Percentiles rank a stretch among this genome's conserved stretches.
phyloP scores from a whole-genome alignment of 805 yeast species.

The Candida ipomoeae region DNA sequence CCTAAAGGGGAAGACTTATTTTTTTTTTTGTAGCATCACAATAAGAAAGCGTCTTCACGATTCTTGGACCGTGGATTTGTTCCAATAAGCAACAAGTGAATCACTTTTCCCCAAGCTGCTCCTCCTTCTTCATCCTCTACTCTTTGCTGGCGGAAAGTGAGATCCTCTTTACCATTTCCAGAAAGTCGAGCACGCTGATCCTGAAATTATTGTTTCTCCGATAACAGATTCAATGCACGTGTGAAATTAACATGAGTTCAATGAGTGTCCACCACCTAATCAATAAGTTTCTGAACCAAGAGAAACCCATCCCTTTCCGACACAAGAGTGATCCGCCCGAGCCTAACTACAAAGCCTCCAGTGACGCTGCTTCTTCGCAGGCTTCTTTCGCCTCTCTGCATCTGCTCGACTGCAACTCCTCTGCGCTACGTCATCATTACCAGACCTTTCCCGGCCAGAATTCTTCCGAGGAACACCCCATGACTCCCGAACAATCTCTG shows the following conservation, averaged over 20 bases:
- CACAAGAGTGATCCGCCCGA: conserved; percentile 1
- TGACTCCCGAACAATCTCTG: conserved; percentile 1
- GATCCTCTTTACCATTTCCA: neutral
- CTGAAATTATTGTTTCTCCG: neutral
- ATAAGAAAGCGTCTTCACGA: conserved; percentile 2
- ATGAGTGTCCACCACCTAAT: conserved; percentile 42
- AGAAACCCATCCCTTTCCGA: conserved; percentile 3
- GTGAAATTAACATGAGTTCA: conserved; percentile 15
- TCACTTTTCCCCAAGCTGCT: neutral
- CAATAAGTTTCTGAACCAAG: conserved; percentile 22
- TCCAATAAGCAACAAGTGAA: neutral
- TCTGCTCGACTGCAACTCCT: conserved; percentile 2
- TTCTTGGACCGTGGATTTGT: neutral
- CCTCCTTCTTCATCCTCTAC: neutral
- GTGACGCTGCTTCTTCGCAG: neutral
- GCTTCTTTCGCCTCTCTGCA: conserved; percentile 2
- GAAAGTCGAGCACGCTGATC: neutral
- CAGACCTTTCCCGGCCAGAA: neutral
- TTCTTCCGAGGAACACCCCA: conserved; percentile 1
- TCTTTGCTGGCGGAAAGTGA: neutral
- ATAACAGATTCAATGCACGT: conserved; percentile 1
- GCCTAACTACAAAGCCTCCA: neutral
- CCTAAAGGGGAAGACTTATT: conserved; percentile 2
- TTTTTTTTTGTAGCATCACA: neutral
- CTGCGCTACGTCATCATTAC: conserved; percentile 1